Base-by-base conservation (phyloP, 495 filamentous ascomycete species). In the Daldinia decipiens region DNA sequence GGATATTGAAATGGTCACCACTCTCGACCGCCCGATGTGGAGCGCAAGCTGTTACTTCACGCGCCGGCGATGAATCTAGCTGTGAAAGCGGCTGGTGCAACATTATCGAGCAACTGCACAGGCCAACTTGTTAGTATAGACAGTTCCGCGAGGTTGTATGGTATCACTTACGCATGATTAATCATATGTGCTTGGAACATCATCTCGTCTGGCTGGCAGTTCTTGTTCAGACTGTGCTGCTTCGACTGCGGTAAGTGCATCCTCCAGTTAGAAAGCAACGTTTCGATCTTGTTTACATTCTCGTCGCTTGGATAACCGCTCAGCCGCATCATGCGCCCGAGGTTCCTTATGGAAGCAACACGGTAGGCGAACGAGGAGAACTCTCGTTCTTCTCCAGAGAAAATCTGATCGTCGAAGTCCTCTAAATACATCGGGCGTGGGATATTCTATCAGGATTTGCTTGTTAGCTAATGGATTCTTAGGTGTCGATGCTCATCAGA, bases 131-230 rank as follows among this genome's bases (percentile, higher is more conserved):
- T 63, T 26, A 74, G 51, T 21, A 11, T 12, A 12, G 11, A 39
- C 21, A 38, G 29, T 19, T 43, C 11, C 7, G 39, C 52, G 38
- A 71, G 19, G 19, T 8, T 29, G n/a, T 31, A n/a, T 53, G 38
- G 31, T 9, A 61, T n/a, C 11, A 78, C 83, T 73, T 78, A 86
- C 79, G 87, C 90, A 75, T 92, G 87, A 31, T 90, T 86, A 56
- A 95, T 89, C 88, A 95, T 93, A 61, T 91, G 91, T 11, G 93
- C 93, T 75, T 97, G 93, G 82, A 97, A 96, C 81, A 97, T 88
- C 86, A 97, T 91, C 80, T 96, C 92, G 74, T 97, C 93, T 9
- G 94, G 84, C 36, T 89, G 82, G 32, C 89, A 86, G 63, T 90
- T 87, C 64, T 86, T 85, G 40, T 86, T 86, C 60, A 95, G 80